Base-by-base conservation (phyloP, 495 filamentous ascomycete genomes). In the Umbilicaria muhlenbergii region DNA sequence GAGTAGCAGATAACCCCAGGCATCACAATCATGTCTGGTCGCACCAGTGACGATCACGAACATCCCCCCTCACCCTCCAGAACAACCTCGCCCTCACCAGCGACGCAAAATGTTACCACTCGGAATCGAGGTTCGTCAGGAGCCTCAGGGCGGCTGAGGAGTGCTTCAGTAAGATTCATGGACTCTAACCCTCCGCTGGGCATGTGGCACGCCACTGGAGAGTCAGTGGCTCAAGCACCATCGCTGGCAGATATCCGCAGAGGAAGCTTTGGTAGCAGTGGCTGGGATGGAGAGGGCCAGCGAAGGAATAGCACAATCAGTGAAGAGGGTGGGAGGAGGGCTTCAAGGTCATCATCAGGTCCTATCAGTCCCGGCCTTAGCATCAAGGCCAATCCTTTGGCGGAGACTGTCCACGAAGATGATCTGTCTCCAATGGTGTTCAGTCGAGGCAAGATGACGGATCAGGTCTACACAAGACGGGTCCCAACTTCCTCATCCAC, bases 161-260 rank as follows among this genome's bases (percentile, higher is more conserved):
- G 58, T 31, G 66, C 65, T 2, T 69, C 69, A 11, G 51, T 63
- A 13, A 64, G 58, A 16, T 65, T 75, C 36, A 49, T 63, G 19
- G 60, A 69, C 37, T 69, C 69, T 0, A 60, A 56, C 33, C 64
- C 66, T 10, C 73, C 69, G 7, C 57, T 61, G 16, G 70, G 71
- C 19, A 68, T 75, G 58, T 70, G 66, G 58, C 64, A 71, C 34
- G 71, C 71, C 8, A 72, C 69, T 1, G 67, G 65, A 13, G 53
- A 44, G 11, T 55, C 46, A 7, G 58, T 58, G 15, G 49, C 61
- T 2, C 61, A 62, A 49, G 64, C 66, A 35, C 67, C 67, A 8
- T 58, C 63, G 13, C 47, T 64, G 7, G 41, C 45, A 15, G 65
- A 70, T 28, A 67, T 70, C 31, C 52, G 67, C 28, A 52, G 50